Evolutionary conservation across 495 filamentous ascomycete genomes (phyloP), one percentile per base, ranked within the genome.

Genomic region (Mytilinidion resinicola): DNA sequence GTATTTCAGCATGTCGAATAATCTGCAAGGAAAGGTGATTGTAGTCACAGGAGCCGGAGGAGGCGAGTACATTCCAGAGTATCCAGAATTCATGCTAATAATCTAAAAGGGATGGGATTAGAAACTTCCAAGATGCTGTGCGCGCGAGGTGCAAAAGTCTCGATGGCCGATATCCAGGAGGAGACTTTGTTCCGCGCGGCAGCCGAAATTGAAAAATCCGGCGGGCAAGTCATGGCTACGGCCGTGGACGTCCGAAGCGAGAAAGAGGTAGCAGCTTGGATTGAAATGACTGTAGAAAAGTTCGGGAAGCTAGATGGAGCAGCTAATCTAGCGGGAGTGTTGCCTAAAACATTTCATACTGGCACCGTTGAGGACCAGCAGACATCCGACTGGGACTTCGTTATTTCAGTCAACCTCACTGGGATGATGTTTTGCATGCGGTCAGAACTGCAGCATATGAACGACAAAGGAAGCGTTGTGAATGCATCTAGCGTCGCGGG

Each of bases 401-500:
- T 71, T 21, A 51, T 71, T 34, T 58, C 53, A 1, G 63, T 71
- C 34, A 73, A 73, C 41, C 39, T 63, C 39, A 70, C 60, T 49
- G 70, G 70, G 39, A 25, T 70, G 6, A 63, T 73, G 63, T 60
- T 64, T 36, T 66, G 67, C 41, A 42, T 73, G 15, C 61, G 62
- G 20, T 69, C 69, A 9, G 58, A 71, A 48, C 52, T 70, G 0
- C 57, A 55, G 15, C 41, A 56, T 34, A 61, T 66, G 35, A 62
- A 62, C 10, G 48, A 63, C 25, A 54, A 52, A 9, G 63, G 58
- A 11, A 46, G 48, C 43, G 84, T 86, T 64, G 83, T 86, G 33
- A 83, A 81, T 69, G 81, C 80, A 34, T 68, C 77, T 11, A 80
- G 78, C 51, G 73, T 81, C 30, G 75, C 79, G 19, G 84, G 83